Conservation (phyloP, 495 filamentous ascomycete species). For the Amphirosellinia nigrospora region DNA sequence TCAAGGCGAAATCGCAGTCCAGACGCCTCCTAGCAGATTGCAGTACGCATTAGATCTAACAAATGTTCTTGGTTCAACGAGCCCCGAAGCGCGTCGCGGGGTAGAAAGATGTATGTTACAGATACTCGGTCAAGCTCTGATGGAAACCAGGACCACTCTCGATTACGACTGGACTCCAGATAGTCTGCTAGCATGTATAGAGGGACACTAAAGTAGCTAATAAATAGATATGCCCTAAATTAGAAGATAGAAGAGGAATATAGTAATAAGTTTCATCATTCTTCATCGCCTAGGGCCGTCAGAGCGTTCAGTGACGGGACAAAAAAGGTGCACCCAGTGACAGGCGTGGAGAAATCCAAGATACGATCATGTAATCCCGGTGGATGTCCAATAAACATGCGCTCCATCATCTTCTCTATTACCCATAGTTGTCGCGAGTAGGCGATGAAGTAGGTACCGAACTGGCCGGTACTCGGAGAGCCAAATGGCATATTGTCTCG, state of each 20-base stretch:
- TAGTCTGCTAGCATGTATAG: slow-evolving; percentile 19
- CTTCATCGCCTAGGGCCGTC: slow-evolving; percentile 43
- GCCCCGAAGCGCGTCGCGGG: slow-evolving; percentile 7
- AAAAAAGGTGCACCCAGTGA: slow-evolving; percentile 62
- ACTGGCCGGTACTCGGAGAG: slow-evolving; percentile 56
- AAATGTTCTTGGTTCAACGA: slow-evolving; percentile 12
- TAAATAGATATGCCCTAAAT: not conserved
- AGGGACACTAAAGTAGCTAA: not conserved
- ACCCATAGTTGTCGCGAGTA: slow-evolving; percentile 63
- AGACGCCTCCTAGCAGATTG: slow-evolving; percentile 4
- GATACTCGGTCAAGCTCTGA: slow-evolving; percentile 16
- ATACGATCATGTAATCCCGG: slow-evolving; percentile 62
- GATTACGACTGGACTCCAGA: slow-evolving; percentile 21
- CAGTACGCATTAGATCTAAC: slow-evolving; percentile 15
- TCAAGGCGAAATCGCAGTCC: not conserved
- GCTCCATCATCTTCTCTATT: slow-evolving; percentile 63
- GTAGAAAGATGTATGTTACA: slow-evolving; percentile 21
- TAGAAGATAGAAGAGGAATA: not conserved
- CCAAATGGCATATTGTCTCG: slow-evolving; percentile 69
- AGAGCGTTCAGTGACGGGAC: slow-evolving; percentile 55
- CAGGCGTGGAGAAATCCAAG: slow-evolving; percentile 59
- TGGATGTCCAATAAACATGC: slow-evolving; percentile 63
- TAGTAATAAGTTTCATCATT: not conserved
- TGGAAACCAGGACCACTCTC: not conserved
- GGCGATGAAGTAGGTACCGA: slow-evolving; percentile 66